Conservation (phyloP, 345 rosid species). For the Lepidium aucheri region DNA sequence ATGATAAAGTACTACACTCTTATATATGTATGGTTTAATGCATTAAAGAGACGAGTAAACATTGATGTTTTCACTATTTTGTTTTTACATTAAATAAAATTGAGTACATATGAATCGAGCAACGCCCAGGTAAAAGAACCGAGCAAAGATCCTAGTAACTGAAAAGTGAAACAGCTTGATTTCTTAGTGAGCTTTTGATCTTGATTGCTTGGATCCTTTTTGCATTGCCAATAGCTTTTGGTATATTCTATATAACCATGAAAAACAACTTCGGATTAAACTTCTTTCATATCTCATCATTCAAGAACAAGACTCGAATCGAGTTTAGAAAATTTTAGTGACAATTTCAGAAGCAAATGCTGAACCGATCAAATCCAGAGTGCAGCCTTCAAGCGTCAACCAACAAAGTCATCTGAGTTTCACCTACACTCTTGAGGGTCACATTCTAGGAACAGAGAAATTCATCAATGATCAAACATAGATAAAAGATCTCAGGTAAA, state of each 20-base stretch:
- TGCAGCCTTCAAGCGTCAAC: neutral
- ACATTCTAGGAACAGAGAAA: slow-evolving; percentile 18
- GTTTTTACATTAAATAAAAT: slow-evolving; percentile 8
- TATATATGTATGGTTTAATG: slow-evolving; percentile 10
- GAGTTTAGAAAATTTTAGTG: neutral
- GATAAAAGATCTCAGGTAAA: neutral
- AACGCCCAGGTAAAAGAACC: neutral
- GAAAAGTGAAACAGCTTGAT: neutral
- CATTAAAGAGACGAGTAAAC: neutral
- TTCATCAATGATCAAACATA: neutral
- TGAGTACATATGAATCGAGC: neutral
- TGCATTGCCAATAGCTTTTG: neutral
- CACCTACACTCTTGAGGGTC: slow-evolving; percentile 10
- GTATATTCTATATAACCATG: neutral
- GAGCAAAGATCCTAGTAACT: neutral
- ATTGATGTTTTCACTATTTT: neutral
- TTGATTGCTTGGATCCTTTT: neutral
- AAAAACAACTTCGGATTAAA: neutral
- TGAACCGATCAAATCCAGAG: neutral
- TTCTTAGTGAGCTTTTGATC: neutral
- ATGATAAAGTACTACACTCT: neutral
- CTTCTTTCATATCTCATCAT: slow-evolving; percentile 6
- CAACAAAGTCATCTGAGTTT: neutral
- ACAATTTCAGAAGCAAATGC: neutral
- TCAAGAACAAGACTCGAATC: neutral